phyloP scores from a whole-genome alignment of 2,329 filamentous ascomycete genomes.

The Trichoderma sp. region DNA sequence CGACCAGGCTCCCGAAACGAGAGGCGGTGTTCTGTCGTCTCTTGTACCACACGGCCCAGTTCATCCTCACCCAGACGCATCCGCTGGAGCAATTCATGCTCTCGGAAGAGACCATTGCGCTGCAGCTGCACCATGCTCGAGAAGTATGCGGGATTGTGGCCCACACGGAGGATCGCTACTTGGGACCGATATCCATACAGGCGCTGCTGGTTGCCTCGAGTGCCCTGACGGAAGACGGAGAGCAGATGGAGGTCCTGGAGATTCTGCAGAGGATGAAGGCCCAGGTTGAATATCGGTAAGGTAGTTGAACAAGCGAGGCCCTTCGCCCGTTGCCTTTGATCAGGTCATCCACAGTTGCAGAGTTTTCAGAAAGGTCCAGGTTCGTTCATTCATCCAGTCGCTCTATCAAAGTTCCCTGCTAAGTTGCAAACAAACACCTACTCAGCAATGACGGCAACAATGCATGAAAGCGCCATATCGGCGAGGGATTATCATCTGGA shows the following conservation, averaged over 20 bases:
- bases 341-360: neutral
- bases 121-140: conserved; percentile 74
- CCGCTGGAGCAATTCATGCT: conserved; percentile 64
- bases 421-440: neutral
- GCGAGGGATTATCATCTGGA: neutral
- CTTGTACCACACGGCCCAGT: conserved; percentile 87
- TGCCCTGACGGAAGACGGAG: conserved; percentile 65
- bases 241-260: conserved; percentile 87
- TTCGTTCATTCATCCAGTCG: neutral
- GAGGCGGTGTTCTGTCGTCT: conserved; percentile 79
- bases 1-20: conserved; percentile 73
- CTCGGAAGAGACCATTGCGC: conserved; percentile 67
- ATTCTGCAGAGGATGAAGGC: conserved; percentile 73
- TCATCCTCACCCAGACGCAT: conserved; percentile 77
- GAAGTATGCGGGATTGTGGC: conserved; percentile 89
- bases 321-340: neutral
- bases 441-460: neutral
- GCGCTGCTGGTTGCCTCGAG: conserved; percentile 78
- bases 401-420: conserved; percentile 3
- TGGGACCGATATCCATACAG: conserved; percentile 76
- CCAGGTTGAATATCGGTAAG: conserved; percentile 76
- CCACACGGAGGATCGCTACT: conserved; percentile 77
- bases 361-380: neutral
- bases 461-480: neutral
- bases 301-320: conserved; percentile 60